These are phyloP conservation scores for Hymenoscyphus infarciens DNA, from an alignment of 2,329 filamentous ascomycete species.

Conservation along the genomic window DNA sequence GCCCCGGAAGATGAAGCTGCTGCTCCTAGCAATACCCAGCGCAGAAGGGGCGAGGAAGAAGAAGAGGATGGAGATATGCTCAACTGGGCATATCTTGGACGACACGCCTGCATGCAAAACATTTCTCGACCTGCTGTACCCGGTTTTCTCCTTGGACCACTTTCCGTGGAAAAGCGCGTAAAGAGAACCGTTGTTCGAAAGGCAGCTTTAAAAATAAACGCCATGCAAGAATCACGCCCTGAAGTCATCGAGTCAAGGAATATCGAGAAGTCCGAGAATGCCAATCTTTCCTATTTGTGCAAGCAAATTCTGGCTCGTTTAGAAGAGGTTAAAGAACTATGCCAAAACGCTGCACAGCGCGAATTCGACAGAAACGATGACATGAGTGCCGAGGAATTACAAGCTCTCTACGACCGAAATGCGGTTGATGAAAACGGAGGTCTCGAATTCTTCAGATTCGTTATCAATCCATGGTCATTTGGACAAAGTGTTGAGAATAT, in stretches of 20 bases:
- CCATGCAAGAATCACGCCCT: conserved; percentile 68
- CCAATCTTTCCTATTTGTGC: conserved; percentile 76
- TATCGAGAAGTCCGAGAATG: conserved; percentile 69
- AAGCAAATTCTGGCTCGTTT: conserved; percentile 67
- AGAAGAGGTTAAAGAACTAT: conserved; percentile 43
- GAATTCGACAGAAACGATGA: conserved; percentile 44
- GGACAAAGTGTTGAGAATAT: conserved; percentile 95
- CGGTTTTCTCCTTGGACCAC: conserved; percentile 81
- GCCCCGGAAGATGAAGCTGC: conserved; percentile 50
- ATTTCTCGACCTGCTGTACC: conserved; percentile 73
- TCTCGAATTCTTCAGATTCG: conserved; percentile 79
- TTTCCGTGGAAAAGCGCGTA: conserved; percentile 82
- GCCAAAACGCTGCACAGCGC: conserved; percentile 42
- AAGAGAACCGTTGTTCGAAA: conserved; percentile 68
- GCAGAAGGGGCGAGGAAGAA: conserved; percentile 51
- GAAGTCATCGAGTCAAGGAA: conserved; percentile 74
- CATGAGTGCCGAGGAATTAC: conserved; percentile 43
- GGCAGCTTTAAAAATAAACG: conserved; percentile 62
- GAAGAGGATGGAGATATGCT: conserved; percentile 73
- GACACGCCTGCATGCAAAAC: conserved; percentile 68
- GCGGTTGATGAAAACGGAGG: conserved; percentile 66
- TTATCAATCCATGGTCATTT: conserved; percentile 85
- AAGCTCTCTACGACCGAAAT: conserved; percentile 58
- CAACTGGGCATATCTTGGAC: conserved; percentile 83
- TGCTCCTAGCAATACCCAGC: conserved; percentile 43